Evolutionary conservation across 106 monocot species (phyloP), one percentile per base, ranked within the genome.

Genomic region (Dactylorhiza incarnata): DNA sequence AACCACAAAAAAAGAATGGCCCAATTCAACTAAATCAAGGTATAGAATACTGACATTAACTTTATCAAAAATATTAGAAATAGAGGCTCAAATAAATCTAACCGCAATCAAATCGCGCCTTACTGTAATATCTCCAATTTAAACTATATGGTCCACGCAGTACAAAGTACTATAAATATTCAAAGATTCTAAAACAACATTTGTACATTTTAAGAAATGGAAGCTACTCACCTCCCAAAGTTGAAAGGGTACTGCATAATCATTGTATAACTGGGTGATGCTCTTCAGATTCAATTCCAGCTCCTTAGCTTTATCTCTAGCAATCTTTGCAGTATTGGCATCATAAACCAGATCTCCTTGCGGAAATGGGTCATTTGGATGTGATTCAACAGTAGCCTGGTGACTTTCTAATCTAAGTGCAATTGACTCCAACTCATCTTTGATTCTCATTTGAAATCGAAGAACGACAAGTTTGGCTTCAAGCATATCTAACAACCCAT

Each of bases 221-320:
- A 68, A 74, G 44, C 49, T 24, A 3, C 71, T 68, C 87, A 97
- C 97, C 97, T 99, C 99, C 94, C 94, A 99, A 74, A 94, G 88
- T 49, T 92, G 72, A 88, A 91, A 99, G 12, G 94, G 99, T 82
- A 94, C 86, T 55, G 99, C 91, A 87, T 88, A 99, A 53, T 99
- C 94, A 85, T 99, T 99, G 83, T 99, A 99, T 63, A 99, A 80
- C 47, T 99, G 99, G 79, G 94, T 99, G 71, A 99, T 88, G 77
- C 91, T 94, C 82, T 94, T 99, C 74, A 99, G 75, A 74, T 99
- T 80, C 48, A 87, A 37, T 47, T 89, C 86, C 72, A 99, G 78
- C 77, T 99, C 91, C 62, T 84, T 86, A 53, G 88, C 87, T 82
- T 94, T 92, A 24, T 84, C 89, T 76, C 74, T 88, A 47, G 93